Conservation (phyloP, 306 rosid species). For the Gleditsia sinensis region DNA sequence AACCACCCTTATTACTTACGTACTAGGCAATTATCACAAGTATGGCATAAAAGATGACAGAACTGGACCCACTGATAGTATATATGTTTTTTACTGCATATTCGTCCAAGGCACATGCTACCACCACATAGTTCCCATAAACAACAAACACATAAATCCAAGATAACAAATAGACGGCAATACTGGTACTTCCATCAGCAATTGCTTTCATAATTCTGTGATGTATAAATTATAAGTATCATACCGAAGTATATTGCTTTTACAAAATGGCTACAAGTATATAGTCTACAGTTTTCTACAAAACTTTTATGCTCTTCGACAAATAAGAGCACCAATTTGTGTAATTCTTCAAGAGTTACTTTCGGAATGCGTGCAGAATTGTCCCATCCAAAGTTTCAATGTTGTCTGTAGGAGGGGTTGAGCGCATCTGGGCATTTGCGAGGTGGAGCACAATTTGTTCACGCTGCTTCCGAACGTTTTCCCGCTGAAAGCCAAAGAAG, state of each 20-base stretch:
- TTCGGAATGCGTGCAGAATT: constrained; percentile 77
- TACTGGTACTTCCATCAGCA: constrained; percentile 38
- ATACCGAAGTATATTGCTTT: constrained; percentile 55
- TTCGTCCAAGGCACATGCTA: constrained; percentile 47
- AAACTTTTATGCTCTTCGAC: constrained; percentile 54
- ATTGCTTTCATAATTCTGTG: constrained; percentile 50
- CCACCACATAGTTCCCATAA: constrained; percentile 38
- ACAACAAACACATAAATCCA: constrained; percentile 47
- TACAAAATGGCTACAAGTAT: constrained; percentile 53
- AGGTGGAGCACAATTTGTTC: constrained; percentile 94
- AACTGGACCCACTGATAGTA: constrained; percentile 54
- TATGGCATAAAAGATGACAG: constrained; percentile 41
- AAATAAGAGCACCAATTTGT: constrained; percentile 78
- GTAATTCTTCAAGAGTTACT: constrained; percentile 76
- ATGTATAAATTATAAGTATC: constrained; percentile 48
- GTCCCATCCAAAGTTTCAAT: constrained; percentile 68
- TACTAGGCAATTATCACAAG: constrained; percentile 47
- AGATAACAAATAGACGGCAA: constrained; percentile 50
- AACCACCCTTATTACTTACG: no score
- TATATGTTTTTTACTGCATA: constrained; percentile 51
- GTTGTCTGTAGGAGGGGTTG: constrained; percentile 88
- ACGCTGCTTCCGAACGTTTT: constrained; percentile 94
- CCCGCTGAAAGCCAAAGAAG: constrained; percentile 81
- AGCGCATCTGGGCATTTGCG: constrained; percentile 97
- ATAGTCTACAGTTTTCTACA: constrained; percentile 54